A percentile compares a stretch with the other conserved stretches of the same genome.
Evolutionary conservation across 2,329 filamentous ascomycete genomes (phyloP).

Genomic region (Fusarium subtropicale): DNA sequence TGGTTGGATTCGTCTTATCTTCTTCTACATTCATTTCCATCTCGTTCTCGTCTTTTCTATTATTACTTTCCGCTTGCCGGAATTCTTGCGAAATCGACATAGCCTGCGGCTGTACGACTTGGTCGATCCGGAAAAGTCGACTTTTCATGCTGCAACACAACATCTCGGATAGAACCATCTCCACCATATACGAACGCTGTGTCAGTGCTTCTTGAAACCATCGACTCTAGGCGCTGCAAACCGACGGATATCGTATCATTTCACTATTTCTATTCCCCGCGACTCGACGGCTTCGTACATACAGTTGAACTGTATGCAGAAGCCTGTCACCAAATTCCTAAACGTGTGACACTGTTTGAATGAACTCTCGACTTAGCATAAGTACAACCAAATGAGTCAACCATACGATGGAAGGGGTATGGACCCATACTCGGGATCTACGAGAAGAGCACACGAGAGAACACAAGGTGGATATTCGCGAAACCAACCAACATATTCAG

Average conservation of each 20-base stretch:
- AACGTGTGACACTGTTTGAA: conserved; percentile 36
- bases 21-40: conserved; percentile 37
- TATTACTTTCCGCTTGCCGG: conserved; percentile 8
- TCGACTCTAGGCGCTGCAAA: conserved; percentile 24
- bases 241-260: conserved; percentile 31
- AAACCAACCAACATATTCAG: conserved; percentile 42
- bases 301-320: conserved; percentile 40
- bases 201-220: conserved; percentile 22
- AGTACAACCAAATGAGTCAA: conserved; percentile 64
- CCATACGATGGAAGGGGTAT: conserved; percentile 65
- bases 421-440: conserved; percentile 64
- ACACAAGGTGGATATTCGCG: conserved; percentile 56
- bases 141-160: conserved; percentile 45
- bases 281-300: conserved; percentile 41
- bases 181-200: conserved; percentile 41
- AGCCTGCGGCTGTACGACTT: conserved; percentile 41
- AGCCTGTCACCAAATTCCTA: conserved; percentile 23
- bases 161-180: conserved; percentile 40
- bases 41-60: conserved; percentile 21
- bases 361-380: conserved; percentile 37
- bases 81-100: conserved; percentile 34
- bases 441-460: conserved; percentile 66
- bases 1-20: conserved; percentile 36
- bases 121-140: conserved; percentile 30
- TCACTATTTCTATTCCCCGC: conserved; percentile 25